Conservation (phyloP, 345 rosid species). For the Eucalyptus regnans region DNA sequence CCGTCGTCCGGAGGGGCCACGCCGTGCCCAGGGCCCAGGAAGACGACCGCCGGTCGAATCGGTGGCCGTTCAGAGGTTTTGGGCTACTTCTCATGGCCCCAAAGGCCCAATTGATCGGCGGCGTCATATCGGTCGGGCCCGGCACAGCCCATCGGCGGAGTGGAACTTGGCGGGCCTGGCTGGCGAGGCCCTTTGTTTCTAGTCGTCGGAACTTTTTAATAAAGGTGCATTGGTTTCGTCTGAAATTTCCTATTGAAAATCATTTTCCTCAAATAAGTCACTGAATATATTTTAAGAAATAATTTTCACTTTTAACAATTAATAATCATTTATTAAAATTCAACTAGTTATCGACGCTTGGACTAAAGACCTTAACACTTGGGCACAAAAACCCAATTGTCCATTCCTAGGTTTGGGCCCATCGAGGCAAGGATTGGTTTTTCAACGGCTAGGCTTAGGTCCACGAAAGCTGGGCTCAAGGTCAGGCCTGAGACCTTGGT, state of each 20-base stretch:
- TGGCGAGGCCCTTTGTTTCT: background rate
- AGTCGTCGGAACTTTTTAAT: fast-evolving
- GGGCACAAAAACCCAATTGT: background rate
- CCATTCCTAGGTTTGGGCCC: background rate
- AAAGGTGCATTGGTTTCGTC: background rate
- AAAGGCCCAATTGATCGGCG: background rate
- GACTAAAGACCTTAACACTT: background rate
- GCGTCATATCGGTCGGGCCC: background rate
- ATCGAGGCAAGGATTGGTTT: background rate
- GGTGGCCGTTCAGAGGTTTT: background rate
- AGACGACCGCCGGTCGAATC: background rate
- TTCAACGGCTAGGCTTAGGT: fast-evolving
- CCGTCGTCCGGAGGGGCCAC: background rate
- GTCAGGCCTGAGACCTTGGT: fast-evolving
- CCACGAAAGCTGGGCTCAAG: fast-evolving
- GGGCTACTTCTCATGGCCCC: background rate
- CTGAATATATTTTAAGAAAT: background rate
- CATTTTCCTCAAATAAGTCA: background rate
- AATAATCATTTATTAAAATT: background rate
- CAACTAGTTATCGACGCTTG: fast-evolving
- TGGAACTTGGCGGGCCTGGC: background rate
- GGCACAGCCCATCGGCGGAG: background rate
- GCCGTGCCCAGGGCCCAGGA: background rate
- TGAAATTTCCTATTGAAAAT: background rate
- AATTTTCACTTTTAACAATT: background rate